These are phyloP conservation scores for Penicillium fimorum DNA, from an alignment of 495 filamentous ascomycete genomes.

Conservation along the genomic window DNA sequence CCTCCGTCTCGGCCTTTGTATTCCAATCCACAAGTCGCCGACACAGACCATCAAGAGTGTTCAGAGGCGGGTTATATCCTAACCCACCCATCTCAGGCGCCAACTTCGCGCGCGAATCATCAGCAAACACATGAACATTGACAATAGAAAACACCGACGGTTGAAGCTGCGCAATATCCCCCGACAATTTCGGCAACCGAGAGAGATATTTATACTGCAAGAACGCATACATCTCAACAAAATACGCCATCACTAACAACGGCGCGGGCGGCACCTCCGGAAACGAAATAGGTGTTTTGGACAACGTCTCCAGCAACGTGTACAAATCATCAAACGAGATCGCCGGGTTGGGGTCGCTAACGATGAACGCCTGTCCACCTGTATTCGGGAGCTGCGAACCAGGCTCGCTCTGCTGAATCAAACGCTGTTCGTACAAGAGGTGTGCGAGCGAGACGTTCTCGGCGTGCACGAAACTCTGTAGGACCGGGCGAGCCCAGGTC, in stretches of 20 bases:
- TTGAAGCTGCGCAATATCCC: conserved; percentile 50
- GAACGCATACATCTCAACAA: conserved; percentile 50
- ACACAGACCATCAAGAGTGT: conserved; percentile 54
- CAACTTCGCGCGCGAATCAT: conserved; percentile 43
- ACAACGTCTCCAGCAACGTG: conserved; percentile 30
- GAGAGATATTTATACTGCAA: conserved; percentile 43
- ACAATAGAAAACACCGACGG: conserved; percentile 53
- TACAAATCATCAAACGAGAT: conserved; percentile 38
- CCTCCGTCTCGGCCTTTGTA: conserved; percentile 20
- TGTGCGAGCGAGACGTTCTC: conserved; percentile 58
- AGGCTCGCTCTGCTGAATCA: conserved; percentile 45
- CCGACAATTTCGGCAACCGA: conserved; percentile 40
- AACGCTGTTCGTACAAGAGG: conserved; percentile 57
- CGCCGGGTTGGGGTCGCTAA: conserved; percentile 41
- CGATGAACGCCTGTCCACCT: conserved; percentile 42
- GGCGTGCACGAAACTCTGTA: conserved; percentile 57
- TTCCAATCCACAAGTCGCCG: conserved; percentile 56
- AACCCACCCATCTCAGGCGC: conserved; percentile 48
- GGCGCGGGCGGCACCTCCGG: conserved; percentile 25
- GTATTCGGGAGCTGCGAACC: conserved; percentile 38
- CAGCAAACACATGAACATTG: conserved; percentile 47
- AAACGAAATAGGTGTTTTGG: conserved; percentile 34
- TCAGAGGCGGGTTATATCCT: conserved; percentile 50
- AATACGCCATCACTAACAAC: conserved; percentile 46
- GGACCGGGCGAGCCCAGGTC: conserved; percentile 48